phyloP scores from a whole-genome alignment of 2,329 filamentous ascomycete genomes.

The Botrytis sinoallii region DNA sequence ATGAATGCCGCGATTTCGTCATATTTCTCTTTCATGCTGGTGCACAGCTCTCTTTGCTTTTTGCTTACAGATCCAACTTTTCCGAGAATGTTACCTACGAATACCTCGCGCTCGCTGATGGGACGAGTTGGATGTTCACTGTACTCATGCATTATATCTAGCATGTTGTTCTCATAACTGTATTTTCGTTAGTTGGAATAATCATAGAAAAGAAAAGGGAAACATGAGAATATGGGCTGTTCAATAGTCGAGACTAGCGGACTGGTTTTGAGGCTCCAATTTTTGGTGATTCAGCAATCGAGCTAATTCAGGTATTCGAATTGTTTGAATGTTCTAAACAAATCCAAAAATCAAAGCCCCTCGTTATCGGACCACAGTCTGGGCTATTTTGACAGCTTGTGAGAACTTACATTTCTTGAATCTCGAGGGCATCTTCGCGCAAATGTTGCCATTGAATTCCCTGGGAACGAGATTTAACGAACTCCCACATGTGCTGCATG shows the following conservation, averaged over 20 bases:
- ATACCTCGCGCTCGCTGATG: slow-evolving; percentile 53
- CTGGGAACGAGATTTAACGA: slow-evolving; percentile 39
- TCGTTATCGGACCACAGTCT: neutral
- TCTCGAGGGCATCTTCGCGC: slow-evolving; percentile 39
- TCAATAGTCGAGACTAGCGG: neutral
- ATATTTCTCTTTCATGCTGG: slow-evolving; percentile 44
- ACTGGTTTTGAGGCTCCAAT: neutral
- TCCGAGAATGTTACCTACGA: slow-evolving; percentile 56
- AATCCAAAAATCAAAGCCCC: neutral
- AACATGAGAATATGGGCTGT: slow-evolving; percentile 24
- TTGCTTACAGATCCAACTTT: slow-evolving; percentile 42
- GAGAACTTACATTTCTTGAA: slow-evolving; percentile 45
- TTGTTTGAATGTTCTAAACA: neutral
- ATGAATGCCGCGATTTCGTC: slow-evolving; percentile 42
- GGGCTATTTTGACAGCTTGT: neutral
- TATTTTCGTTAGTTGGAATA: neutral
- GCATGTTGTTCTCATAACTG: slow-evolving; percentile 53
- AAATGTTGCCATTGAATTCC: slow-evolving; percentile 42
- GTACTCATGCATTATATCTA: slow-evolving; percentile 46
- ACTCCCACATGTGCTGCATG: slow-evolving; percentile 40
- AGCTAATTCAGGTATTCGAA: neutral
- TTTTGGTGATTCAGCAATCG: neutral
- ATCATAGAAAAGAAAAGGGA: neutral
- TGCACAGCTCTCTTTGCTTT: slow-evolving; percentile 43
- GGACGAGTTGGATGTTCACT: slow-evolving; percentile 42